Percentiles rank a stretch among this genome's conserved stretches.
phyloP scores from a whole-genome alignment of 768 basidiomycete genomes.

The Leccinum sublutescens region DNA sequence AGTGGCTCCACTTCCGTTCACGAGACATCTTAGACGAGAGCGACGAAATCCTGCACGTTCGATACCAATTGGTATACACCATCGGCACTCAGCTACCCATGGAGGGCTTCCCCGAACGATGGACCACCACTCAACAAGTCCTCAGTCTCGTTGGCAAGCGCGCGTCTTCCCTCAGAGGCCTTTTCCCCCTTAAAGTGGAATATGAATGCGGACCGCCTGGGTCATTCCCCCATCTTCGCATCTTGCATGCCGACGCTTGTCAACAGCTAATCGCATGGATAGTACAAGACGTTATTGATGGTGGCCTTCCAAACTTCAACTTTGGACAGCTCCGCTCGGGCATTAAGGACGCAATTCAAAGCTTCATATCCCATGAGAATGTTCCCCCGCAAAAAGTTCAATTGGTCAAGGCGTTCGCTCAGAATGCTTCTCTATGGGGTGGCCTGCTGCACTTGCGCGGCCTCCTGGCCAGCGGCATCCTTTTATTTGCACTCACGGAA shows the following conservation, averaged over 20 bases:
- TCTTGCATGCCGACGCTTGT: conserved; percentile 12
- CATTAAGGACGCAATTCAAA: neutral
- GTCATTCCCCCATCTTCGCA: conserved; percentile 12
- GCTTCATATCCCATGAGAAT: conserved; percentile 8
- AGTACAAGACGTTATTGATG: neutral
- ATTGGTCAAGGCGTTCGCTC: neutral
- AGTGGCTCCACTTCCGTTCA: conserved; percentile 19
- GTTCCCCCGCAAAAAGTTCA: neutral
- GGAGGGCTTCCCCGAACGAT: neutral
- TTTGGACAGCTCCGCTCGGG: neutral
- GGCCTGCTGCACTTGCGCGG: conserved; percentile 25
- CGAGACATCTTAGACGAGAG: conserved; percentile 6
- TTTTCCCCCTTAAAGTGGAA: conserved; percentile 11
- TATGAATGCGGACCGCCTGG: conserved; percentile 3
- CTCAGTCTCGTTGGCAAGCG: neutral
- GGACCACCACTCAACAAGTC: neutral
- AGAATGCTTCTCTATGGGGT: neutral
- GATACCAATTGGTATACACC: conserved; percentile 50
- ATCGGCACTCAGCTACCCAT: conserved; percentile 24
- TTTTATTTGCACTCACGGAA: conserved; percentile 26
- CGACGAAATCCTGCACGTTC: conserved; percentile 42
- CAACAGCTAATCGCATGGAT: conserved; percentile 4
- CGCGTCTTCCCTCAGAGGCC: neutral
- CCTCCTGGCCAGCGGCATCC: conserved; percentile 26
- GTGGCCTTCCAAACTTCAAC: neutral